Evolutionary conservation across 2,329 filamentous ascomycete genomes (phyloP), one percentile per base, ranked within the genome.

Genomic region (Fusarium sambucinum): DNA sequence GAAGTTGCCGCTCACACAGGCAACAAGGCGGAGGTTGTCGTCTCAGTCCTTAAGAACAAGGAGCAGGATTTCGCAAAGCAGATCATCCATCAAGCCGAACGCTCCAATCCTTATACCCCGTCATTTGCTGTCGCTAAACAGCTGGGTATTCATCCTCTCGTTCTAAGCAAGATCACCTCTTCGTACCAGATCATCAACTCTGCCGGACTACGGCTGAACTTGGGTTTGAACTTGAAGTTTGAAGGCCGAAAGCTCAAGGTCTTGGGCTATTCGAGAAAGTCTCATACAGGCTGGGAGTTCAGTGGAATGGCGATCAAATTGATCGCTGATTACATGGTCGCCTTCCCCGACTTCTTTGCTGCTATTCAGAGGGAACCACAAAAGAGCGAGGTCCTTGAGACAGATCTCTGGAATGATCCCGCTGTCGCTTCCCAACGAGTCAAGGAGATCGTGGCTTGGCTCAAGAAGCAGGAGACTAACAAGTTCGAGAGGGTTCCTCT

Each of bases 241-340:
- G 96, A 99, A 77, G 93, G 89, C 4, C 95, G 93, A 81, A 97
- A 97, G 80, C 86, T 94, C 72, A 99, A 99, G 81, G 96, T 99
- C 9, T 82, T 99, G 32, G 96, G 96, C 1, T 99, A 97, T 79
- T 97, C 95, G 25, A 91, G 94, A 73, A 96, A 96, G 76, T 90
- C 90, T 6, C 84, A 89, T 14, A 91, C 89, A 29, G 96, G 96
- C 8, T 99, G 96, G 96, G 96, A 99, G 79, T 99, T 97, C 78
- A 97, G 94, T 74, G 86, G 88, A 50, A 90, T 92, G 71, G 94
- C 96, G 1, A 85, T 97, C 59, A 86, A 90, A 45, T 81, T 99
- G 55, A 87, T 99, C 54, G 87, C 89, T 41, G 87, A 93, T 70
- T 99, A 98, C 79, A 97, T 98, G 92, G 90, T 91, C 61, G 90